Percentiles rank a stretch among this genome's conserved stretches.
Evolutionary conservation across 2,329 filamentous ascomycete species (phyloP).

Genomic region (Venturiaceae sp.): DNA sequence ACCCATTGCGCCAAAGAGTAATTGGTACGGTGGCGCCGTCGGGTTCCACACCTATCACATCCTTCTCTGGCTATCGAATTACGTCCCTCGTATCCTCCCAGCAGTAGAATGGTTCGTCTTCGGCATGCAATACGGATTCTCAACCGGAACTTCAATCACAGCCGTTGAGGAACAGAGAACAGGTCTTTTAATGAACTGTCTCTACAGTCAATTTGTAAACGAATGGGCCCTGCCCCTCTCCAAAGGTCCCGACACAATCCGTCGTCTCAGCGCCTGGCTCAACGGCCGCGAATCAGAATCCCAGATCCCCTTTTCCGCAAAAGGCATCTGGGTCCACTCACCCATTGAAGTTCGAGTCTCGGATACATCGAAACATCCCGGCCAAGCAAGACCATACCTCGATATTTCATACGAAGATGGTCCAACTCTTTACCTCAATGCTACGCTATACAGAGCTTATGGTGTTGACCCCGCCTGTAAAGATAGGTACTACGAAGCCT

Average conservation of each 20-base stretch:
- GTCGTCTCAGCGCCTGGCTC: slow-evolving; percentile 77
- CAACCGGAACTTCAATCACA: slow-evolving; percentile 54
- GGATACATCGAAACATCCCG: slow-evolving; percentile 47
- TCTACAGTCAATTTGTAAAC: slow-evolving; percentile 98
- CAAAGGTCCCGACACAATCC: slow-evolving; percentile 79
- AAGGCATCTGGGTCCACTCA: slow-evolving; percentile 75
- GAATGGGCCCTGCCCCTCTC: slow-evolving; percentile 90
- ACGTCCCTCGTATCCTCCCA: slow-evolving; percentile 68
- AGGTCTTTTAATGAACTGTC: slow-evolving; percentile 89
- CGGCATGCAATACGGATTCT: slow-evolving; percentile 94
- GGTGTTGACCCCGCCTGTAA: slow-evolving; percentile 65
- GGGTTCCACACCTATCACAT: slow-evolving; percentile 92
- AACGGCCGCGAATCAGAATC: slow-evolving; percentile 61
- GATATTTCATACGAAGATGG: slow-evolving; percentile 61
- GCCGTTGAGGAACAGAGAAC: slow-evolving; percentile 71
- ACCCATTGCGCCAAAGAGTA: slow-evolving; percentile 38
- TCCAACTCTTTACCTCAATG: slow-evolving; percentile 80
- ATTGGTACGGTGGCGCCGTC: slow-evolving; percentile 72
- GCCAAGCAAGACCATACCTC: slow-evolving; percentile 44
- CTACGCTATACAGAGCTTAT: slow-evolving; percentile 80
- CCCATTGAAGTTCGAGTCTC: slow-evolving; percentile 84
- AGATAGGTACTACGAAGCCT: slow-evolving; percentile 74
- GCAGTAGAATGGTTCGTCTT: slow-evolving; percentile 96
- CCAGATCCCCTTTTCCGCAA: slow-evolving; percentile 70
- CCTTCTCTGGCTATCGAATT: slow-evolving; percentile 71